Percentiles rank a stretch among this genome's conserved stretches.
Conservation (phyloP, 2,329 filamentous ascomycete species). For the Lasiodiplodia sp. region DNA sequence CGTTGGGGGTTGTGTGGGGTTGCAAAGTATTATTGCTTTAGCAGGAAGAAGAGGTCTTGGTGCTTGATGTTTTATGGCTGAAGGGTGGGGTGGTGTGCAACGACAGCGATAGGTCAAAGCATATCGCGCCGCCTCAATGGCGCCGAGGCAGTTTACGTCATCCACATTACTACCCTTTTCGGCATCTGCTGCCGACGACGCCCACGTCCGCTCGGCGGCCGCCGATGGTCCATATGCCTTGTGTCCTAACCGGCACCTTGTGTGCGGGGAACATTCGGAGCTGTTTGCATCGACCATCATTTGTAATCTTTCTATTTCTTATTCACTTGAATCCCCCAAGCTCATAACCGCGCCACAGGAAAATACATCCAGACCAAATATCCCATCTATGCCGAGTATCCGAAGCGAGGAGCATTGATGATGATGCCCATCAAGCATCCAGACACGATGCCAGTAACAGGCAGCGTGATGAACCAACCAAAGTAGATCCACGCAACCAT, state of each 20-base stretch:
- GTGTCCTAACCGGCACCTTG: too few species aligned
- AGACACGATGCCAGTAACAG: constrained; percentile 63
- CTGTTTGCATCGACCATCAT: too few species aligned
- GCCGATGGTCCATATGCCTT: not conserved
- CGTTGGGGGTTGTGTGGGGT: not conserved
- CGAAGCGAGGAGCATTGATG: constrained; percentile 62
- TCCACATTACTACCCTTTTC: constrained; percentile 16
- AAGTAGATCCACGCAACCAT: constrained; percentile 67
- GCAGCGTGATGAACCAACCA: constrained; percentile 69
- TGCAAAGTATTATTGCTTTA: not conserved
- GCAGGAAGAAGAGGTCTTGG: not conserved
- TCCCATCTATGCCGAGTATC: not conserved
- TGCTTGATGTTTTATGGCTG: not conserved
- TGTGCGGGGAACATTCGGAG: too few species aligned
- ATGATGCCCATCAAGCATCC: constrained; percentile 69
- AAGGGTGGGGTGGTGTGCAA: not conserved
- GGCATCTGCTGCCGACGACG: constrained; percentile 20
- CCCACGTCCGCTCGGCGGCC: not conserved
- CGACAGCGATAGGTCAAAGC: not conserved
- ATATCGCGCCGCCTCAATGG: constrained; percentile 4
- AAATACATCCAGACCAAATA: not conserved
- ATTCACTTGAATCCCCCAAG: too few species aligned
- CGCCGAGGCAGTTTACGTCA: constrained; percentile 17
- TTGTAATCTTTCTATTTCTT: too few species aligned
- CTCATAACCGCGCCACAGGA: too few species aligned